Percentiles rank a stretch among this genome's conserved stretches.
phyloP scores from a whole-genome alignment of 2,329 filamentous ascomycete genomes.

The Gremmenia infestans region DNA sequence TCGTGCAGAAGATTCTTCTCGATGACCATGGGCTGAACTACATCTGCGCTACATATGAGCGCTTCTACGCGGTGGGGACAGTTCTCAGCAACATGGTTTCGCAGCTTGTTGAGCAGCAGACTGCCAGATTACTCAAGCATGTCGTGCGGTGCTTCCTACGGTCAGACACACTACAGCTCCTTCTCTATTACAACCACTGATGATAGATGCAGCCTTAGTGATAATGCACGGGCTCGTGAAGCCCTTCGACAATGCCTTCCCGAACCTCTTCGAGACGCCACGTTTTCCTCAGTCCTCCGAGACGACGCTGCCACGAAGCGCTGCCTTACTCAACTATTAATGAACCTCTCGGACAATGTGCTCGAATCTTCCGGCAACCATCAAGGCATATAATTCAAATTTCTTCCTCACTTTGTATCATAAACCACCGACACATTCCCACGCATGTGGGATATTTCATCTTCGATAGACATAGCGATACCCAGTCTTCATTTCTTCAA shows the following conservation, averaged over 20 bases:
- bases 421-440: conserved; percentile 21
- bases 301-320: conserved; percentile 97
- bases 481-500: conserved; percentile 28
- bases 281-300: conserved; percentile 91
- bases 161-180: conserved; percentile 45
- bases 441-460: conserved; percentile 28
- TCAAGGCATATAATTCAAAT: conserved; percentile 26
- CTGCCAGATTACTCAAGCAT: conserved; percentile 90
- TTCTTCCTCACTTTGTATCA: conserved; percentile 27
- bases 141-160: conserved; percentile 95
- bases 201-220: conserved; percentile 63
- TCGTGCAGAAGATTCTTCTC: conserved; percentile 96
- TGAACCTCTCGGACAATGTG: conserved; percentile 91
- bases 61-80: conserved; percentile 96
- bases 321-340: conserved; percentile 91
- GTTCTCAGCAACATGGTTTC: conserved; percentile 98
- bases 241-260: conserved; percentile 93
- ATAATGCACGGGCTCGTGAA: conserved; percentile 93
- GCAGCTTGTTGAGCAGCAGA: conserved; percentile 96
- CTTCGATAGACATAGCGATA: conserved; percentile 33
- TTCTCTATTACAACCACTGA: conserved; percentile 3
- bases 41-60: conserved; percentile 97
- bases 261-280: conserved; percentile 96
- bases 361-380: conserved; percentile 37
- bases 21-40: conserved; percentile 97